Conservation (phyloP, 2,329 filamentous ascomycete genomes). For the Aspergillus texensis region DNA sequence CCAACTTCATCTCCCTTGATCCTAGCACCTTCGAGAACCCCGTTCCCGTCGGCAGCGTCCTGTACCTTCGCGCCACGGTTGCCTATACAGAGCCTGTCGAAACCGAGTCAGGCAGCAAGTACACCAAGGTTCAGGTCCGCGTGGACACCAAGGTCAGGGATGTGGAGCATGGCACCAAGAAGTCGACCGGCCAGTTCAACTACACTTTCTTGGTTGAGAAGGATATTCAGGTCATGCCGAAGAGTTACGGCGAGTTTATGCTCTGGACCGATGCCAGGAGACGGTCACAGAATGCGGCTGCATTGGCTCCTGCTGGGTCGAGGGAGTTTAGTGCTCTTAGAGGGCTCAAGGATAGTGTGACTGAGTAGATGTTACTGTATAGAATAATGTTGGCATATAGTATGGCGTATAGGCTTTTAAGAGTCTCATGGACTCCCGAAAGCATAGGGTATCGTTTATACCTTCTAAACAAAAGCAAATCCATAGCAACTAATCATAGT, state of each 20-base stretch:
- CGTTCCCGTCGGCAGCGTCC: conserved; percentile 72
- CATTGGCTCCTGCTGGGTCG: conserved; percentile 37
- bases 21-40: conserved; percentile 75
- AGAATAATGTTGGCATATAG: neutral
- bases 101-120: conserved; percentile 49
- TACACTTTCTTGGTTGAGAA: conserved; percentile 71
- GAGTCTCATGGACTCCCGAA: neutral
- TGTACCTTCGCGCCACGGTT: conserved; percentile 72
- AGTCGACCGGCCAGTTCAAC: conserved; percentile 73
- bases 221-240: conserved; percentile 67
- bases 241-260: conserved; percentile 66
- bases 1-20: conserved; percentile 72
- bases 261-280: conserved; percentile 64
- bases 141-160: conserved; percentile 73
- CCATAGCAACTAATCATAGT: neutral
- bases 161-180: conserved; percentile 69
- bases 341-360: conserved; percentile 41
- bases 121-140: conserved; percentile 68
- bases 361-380: conserved; percentile 32
- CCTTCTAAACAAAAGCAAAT: neutral
- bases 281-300: conserved; percentile 56
- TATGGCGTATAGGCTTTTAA: neutral
- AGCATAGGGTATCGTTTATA: neutral
- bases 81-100: conserved; percentile 69
- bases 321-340: conserved; percentile 38